These are phyloP conservation scores for Leccinum fallax DNA, from an alignment of 1,284 basidiomycete species.

Conservation along the genomic window DNA sequence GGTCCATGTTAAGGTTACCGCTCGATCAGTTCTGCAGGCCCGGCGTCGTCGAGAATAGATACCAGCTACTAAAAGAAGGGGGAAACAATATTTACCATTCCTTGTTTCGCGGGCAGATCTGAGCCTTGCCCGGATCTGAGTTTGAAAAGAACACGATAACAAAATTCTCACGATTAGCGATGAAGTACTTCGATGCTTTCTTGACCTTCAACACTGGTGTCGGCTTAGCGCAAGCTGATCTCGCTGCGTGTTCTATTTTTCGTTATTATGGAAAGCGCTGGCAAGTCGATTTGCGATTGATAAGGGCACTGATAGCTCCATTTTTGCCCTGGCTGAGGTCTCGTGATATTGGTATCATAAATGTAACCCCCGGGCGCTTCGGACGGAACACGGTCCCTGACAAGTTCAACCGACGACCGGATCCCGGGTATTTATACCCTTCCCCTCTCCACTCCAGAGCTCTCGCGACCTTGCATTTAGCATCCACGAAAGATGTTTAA, in stretches of 20 bases:
- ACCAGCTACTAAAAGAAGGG: too few species aligned
- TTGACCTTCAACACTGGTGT: not conserved
- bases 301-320: not conserved
- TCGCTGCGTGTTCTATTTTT: not conserved
- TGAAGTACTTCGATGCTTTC: not conserved
- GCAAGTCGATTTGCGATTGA: not conserved
- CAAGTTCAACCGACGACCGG: not conserved
- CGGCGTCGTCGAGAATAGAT: too few species aligned
- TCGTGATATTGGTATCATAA: not conserved
- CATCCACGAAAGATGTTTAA: slow-evolving; percentile 18
- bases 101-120: too few species aligned
- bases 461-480: not conserved
- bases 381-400: slow-evolving; percentile 12
- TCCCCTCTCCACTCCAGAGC: not conserved
- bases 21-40: too few species aligned
- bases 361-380: slow-evolving; percentile 2
- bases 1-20: too few species aligned
- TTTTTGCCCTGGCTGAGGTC: not conserved
- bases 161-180: not conserved
- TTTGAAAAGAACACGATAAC: not conserved
- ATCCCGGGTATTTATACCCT: slow-evolving; percentile 7
- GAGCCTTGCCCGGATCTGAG: too few species aligned
- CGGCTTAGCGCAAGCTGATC: not conserved
- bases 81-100: too few species aligned
- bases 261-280: not conserved